These are phyloP conservation scores for Hirschfeldia incana DNA, from an alignment of 345 rosid species.

Conservation along the genomic window DNA sequence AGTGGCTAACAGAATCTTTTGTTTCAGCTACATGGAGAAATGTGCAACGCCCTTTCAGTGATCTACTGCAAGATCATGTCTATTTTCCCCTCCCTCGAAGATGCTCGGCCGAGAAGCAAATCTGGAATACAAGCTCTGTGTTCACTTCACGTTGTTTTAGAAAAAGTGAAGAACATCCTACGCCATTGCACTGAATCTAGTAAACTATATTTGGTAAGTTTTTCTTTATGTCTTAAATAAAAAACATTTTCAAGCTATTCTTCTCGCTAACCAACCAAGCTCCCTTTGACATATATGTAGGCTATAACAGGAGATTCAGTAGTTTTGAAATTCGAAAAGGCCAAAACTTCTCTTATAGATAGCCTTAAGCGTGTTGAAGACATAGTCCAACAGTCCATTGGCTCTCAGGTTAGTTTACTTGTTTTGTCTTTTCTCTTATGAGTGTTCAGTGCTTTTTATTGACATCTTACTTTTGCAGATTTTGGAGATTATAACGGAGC, in stretches of 20 bases:
- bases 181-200: conserved; percentile 87
- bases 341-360: conserved; percentile 67
- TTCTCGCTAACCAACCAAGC: neutral
- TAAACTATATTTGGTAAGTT: conserved; percentile 81
- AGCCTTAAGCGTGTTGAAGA: conserved; percentile 91
- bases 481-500: conserved; percentile 68
- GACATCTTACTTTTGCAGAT: conserved; percentile 50
- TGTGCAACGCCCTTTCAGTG: conserved; percentile 77
- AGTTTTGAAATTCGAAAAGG: conserved; percentile 82
- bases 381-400: conserved; percentile 79
- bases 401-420: conserved; percentile 64
- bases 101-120: conserved; percentile 90
- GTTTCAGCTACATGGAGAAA: conserved; percentile 83
- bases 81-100: conserved; percentile 88
- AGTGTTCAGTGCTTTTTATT: neutral
- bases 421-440: conserved; percentile 13
- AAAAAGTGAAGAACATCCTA: conserved; percentile 74
- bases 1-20: conserved; percentile 13
- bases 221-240: neutral
- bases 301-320: conserved; percentile 98
- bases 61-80: conserved; percentile 72
- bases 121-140: conserved; percentile 96
- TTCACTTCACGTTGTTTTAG: conserved; percentile 85
- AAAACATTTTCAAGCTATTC: neutral
- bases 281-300: conserved; percentile 41